A percentile compares a stretch with the other conserved stretches of the same genome.
These are phyloP conservation scores for Posidonia australis DNA, from an alignment of 106 monocot genomes.

Conservation along the genomic window DNA sequence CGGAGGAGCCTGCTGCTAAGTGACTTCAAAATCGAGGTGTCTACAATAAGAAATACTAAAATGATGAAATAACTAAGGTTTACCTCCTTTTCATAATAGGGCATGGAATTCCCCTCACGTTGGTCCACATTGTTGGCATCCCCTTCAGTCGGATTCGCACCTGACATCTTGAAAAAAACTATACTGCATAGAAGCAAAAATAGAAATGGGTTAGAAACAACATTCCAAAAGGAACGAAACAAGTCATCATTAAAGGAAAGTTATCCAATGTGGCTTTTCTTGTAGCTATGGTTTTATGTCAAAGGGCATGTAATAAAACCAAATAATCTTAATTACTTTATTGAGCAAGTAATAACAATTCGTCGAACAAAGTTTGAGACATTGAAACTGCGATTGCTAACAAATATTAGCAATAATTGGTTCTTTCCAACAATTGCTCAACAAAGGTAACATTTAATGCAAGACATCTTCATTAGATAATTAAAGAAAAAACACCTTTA, in stretches of 20 bases:
- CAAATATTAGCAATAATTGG: conserved; percentile 16
- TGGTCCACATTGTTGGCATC: not conserved
- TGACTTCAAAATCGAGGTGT: too few species aligned
- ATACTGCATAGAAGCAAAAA: too few species aligned
- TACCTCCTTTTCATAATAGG: conserved; percentile 7
- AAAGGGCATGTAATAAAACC: conserved; percentile 20
- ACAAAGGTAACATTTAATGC: conserved; percentile 30
- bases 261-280: conserved; percentile 47
- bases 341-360: too few species aligned
- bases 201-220: too few species aligned
- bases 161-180: not conserved
- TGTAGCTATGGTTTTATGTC: conserved; percentile 42
- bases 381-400: conserved; percentile 31
- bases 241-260: conserved; percentile 49
- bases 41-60: too few species aligned
- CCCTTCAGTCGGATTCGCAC: not conserved
- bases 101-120: not conserved
- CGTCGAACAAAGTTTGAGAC: conserved; percentile 17
- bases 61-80: not conserved
- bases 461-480: too few species aligned
- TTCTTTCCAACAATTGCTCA: conserved; percentile 24
- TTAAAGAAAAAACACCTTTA: too few species aligned
- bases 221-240: conserved; percentile 52
- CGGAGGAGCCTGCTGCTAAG: too few species aligned
- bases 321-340: too few species aligned